Evolutionary conservation across 2,329 filamentous ascomycete species (phyloP), one percentile per base, ranked within the genome.

Genomic region (Neocatenulostroma microsporum): DNA sequence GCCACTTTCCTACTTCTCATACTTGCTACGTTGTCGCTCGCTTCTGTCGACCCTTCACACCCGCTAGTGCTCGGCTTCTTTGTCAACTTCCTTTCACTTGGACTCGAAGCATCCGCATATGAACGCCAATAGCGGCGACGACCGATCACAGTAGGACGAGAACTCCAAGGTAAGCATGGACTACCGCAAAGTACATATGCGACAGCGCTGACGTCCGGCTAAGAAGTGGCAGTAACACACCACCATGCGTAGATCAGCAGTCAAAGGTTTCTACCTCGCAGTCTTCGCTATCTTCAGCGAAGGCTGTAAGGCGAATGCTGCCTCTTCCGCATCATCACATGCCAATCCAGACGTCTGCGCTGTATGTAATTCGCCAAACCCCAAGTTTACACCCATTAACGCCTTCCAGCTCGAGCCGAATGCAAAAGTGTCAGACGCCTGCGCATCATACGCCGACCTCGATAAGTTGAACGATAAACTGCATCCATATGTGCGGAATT

Each of bases 361-460:
- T 51, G 73, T 76, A 66, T 66, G 72, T 63, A 48, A 24, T 27
- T 23, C 40, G 32, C 47, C 53, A 26, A 45, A 44, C 13, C 27
- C 35, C 23, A 37, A 46, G 51, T 50, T 47, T 49, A 51, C 40
- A 36, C 58, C 62, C 38, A 57, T 58, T 55, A 53, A 47, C 43
- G 41, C 37, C 33, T 52, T 55, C 28, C 69, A 94, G 86, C 84
- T 94, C 52, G 86, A 91, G 27, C 85, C 88, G 13, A 80, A 81
- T 49, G 77, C 86, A 43, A 93, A 91, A 55, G 87, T 98, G 24
- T 84, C 83, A 28, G 91, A 98, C 62, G 87, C 91, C 32, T 96
- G 91, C 66, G 86, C 85, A 44, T 94, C 89, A 38, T 98, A 94
- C 64, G 80, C 81, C 38, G 87, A 85, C 24, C 82, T 98, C 61